These are phyloP conservation scores for Coemansia sp. DNA, from an alignment of 192 early-diverging fungal species.

Conservation along the genomic window DNA sequence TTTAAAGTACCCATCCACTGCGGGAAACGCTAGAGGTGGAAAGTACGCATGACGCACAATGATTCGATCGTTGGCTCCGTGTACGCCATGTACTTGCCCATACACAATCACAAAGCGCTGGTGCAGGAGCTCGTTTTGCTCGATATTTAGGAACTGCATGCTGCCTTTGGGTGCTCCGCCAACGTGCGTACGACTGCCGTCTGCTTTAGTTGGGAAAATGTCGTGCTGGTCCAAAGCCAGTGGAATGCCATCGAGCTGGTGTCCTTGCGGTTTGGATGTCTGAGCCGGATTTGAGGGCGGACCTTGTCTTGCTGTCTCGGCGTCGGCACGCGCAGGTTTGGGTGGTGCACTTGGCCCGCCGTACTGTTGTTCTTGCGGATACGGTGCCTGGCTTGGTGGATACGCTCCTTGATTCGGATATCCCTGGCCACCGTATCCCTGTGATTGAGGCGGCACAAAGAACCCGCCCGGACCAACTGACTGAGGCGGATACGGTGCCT, in stretches of 20 bases:
- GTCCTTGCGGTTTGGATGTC: not conserved
- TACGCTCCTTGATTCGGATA: conserved; percentile 14
- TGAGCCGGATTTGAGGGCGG: not conserved
- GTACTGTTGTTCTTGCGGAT: not conserved
- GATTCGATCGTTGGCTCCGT: conserved; percentile 25
- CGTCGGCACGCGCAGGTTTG: not conserved
- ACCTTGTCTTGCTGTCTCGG: not conserved
- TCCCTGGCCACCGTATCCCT: conserved; percentile 1
- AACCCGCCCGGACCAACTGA: not conserved
- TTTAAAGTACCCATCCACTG: conserved; percentile 61
- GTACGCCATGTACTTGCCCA: conserved; percentile 36
- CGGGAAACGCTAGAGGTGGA: conserved; percentile 56
- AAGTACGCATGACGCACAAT: conserved; percentile 54
- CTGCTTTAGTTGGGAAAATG: conserved; percentile 18
- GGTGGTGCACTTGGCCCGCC: not conserved
- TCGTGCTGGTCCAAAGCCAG: conserved; percentile 44
- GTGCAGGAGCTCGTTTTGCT: conserved; percentile 44
- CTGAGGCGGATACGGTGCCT: conserved; percentile 2
- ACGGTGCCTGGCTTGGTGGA: not conserved
- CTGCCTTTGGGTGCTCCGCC: not conserved
- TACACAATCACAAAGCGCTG: conserved; percentile 54
- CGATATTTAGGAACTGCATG: conserved; percentile 44
- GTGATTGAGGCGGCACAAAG: conserved; percentile 9
- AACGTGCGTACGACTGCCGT: conserved; percentile 15
- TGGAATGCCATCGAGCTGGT: conserved; percentile 8